Percentiles rank a stretch among this genome's conserved stretches.
These are phyloP conservation scores for Allium fistulosum DNA, from an alignment of 106 monocot genomes.

Conservation along the genomic window DNA sequence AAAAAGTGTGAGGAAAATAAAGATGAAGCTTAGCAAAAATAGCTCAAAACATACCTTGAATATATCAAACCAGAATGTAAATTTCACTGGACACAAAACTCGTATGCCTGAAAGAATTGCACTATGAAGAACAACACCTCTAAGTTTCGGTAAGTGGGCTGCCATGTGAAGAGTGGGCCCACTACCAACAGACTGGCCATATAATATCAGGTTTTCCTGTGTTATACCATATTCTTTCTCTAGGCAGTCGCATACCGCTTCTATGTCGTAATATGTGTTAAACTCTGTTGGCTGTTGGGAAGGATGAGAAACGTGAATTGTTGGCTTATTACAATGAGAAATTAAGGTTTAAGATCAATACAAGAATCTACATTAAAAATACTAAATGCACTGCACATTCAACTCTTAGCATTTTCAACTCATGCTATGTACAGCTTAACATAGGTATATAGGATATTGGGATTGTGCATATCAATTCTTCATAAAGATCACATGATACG, in stretches of 20 bases:
- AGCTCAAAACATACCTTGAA: constrained; percentile 55
- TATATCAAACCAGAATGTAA: constrained; percentile 97
- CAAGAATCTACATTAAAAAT: too few species aligned
- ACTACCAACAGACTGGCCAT: constrained; percentile 97
- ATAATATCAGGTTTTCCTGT: constrained; percentile 84
- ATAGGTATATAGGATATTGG: too few species aligned
- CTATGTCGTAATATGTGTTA: constrained; percentile 96
- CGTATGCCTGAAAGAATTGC: constrained; percentile 92
- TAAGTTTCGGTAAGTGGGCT: constrained; percentile 43
- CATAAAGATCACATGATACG: too few species aligned
- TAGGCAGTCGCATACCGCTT: constrained; percentile 86
- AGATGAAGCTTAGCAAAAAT: neutral
- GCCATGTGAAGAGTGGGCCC: constrained; percentile 92
- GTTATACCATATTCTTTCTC: constrained; percentile 59
- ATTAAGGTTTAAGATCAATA: too few species aligned
- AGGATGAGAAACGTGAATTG: neutral
- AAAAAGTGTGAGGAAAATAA: neutral
- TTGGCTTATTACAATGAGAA: too few species aligned
- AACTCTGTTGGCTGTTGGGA: constrained; percentile 76
- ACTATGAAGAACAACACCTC: constrained; percentile 90
- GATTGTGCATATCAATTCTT: too few species aligned
- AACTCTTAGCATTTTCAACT: too few species aligned
- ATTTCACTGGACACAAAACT: constrained; percentile 85
- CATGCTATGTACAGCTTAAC: too few species aligned
- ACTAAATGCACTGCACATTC: too few species aligned